Evolutionary conservation across 768 basidiomycete species (phyloP), one percentile per base, ranked within the genome.

Genomic region (Pisolithus marmoratus): DNA sequence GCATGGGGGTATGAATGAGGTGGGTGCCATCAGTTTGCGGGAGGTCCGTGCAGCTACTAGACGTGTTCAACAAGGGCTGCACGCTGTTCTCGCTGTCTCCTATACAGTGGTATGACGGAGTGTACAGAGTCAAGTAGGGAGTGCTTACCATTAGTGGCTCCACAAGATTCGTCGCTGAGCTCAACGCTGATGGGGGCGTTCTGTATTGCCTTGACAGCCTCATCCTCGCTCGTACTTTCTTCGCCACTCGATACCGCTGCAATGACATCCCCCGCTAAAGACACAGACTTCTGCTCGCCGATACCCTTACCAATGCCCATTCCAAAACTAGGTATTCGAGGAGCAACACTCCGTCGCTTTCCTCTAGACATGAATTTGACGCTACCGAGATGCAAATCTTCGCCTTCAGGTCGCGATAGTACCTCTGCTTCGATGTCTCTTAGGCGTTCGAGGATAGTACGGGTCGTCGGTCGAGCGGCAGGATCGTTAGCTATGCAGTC

Each of bases 251-350:
- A 63, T 27, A 66, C 63, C 44, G 58, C 64, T 14, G 66, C 60
- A 40, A 68, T 54, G 38, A 63, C 61, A 7, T 74, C 72, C 31
- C 73, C 71, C 7, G 69, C 64, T 22, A 63, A 64, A 23, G 64
- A 68, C 34, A 64, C 65, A 4, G 60, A 53, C 14, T 59, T 58
- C 17, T 62, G 52, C 43, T 79, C 34, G 34, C 34, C 70, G 46
- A 87, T 81, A 41, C 81, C 77, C 60, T 80, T 80, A 3, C 79
- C 84, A 15, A 87, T 70, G 19, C 83, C 87, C 70, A 82, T 71
- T 0, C 88, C 88, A 63, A 94, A 94, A 69, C 89, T 93, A 1
- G 90, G 90, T 54, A 94, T 94, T 15, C 91, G 76, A n/a, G 84
- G 87, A 1, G 73, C 81, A 4, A 70, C 68, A 12, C 69, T 69